These are phyloP conservation scores for Starmerella floris DNA, from an alignment of 805 yeast genomes.

Conservation along the genomic window DNA sequence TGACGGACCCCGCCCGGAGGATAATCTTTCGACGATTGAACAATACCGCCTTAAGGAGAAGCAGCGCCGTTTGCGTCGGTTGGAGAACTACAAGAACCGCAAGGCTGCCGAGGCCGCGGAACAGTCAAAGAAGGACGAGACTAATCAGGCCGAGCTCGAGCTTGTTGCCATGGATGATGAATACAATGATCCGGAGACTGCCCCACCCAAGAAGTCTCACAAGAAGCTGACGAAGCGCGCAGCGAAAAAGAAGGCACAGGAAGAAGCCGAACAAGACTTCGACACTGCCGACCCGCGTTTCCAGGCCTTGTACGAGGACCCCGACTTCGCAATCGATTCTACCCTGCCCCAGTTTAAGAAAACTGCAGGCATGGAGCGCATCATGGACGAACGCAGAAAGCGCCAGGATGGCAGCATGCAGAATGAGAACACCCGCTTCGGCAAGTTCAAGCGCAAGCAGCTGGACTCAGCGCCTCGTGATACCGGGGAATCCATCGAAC, in stretches of 20 bases:
- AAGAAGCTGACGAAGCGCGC: conserved; percentile 34
- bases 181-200: conserved; percentile 59
- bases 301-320: conserved; percentile 66
- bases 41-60: conserved; percentile 76
- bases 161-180: conserved; percentile 56
- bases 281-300: conserved; percentile 79
- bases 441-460: conserved; percentile 4
- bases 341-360: conserved; percentile 79
- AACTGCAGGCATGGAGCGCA: conserved; percentile 73
- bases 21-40: conserved; percentile 62
- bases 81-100: conserved; percentile 56
- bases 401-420: conserved; percentile 15
- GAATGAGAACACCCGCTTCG: conserved; percentile 2
- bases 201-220: conserved; percentile 34
- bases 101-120: conserved; percentile 38
- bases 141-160: conserved; percentile 59
- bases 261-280: conserved; percentile 40
- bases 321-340: conserved; percentile 89
- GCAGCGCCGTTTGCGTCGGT: conserved; percentile 78
- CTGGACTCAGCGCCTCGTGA: not conserved
- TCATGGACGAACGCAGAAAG: conserved; percentile 53
- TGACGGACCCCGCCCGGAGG: conserved; percentile 26
- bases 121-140: conserved; percentile 29
- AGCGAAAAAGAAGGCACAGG: conserved; percentile 30
- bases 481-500: conserved; percentile 2